A percentile compares a stretch with the other conserved stretches of the same genome.
Evolutionary conservation across 345 rosid species (phyloP).

Genomic region (Melastoma malabathricum): DNA sequence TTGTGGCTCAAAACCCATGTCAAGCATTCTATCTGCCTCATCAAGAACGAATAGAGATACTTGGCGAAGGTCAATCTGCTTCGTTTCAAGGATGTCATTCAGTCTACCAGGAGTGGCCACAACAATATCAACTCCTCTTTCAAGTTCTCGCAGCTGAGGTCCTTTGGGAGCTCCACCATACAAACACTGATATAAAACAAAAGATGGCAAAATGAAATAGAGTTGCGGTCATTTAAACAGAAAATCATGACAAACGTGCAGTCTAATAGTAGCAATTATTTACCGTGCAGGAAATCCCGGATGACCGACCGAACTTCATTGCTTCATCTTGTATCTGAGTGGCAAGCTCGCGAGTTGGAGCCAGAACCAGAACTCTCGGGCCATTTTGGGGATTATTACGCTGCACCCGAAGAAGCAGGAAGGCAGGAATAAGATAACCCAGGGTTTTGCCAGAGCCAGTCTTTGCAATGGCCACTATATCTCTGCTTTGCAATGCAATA

Average conservation of each 20-base stretch:
- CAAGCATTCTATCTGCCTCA: slow-evolving; percentile 98
- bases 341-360: slow-evolving; percentile 96
- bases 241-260: neutral
- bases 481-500: slow-evolving; percentile 75
- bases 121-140: slow-evolving; percentile 89
- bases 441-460: slow-evolving; percentile 98
- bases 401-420: slow-evolving; percentile 60
- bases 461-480: slow-evolving; percentile 94
- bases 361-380: slow-evolving; percentile 80
- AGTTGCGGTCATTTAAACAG: slow-evolving; percentile 1
- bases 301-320: slow-evolving; percentile 73
- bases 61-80: slow-evolving; percentile 64
- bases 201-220: neutral
- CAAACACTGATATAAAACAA: slow-evolving; percentile 49
- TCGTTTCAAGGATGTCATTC: slow-evolving; percentile 88
- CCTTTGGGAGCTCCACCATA: slow-evolving; percentile 98
- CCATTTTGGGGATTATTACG: slow-evolving; percentile 63
- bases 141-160: slow-evolving; percentile 70
- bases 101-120: slow-evolving; percentile 99
- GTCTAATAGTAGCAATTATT: slow-evolving; percentile 13
- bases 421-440: slow-evolving; percentile 91
- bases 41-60: slow-evolving; percentile 89
- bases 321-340: slow-evolving; percentile 94
- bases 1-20: slow-evolving; percentile 99
- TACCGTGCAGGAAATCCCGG: slow-evolving; percentile 84